A percentile compares a stretch with the other conserved stretches of the same genome.
phyloP scores from a whole-genome alignment of 208 protist genomes.

The Acanthamoeba sp. region DNA sequence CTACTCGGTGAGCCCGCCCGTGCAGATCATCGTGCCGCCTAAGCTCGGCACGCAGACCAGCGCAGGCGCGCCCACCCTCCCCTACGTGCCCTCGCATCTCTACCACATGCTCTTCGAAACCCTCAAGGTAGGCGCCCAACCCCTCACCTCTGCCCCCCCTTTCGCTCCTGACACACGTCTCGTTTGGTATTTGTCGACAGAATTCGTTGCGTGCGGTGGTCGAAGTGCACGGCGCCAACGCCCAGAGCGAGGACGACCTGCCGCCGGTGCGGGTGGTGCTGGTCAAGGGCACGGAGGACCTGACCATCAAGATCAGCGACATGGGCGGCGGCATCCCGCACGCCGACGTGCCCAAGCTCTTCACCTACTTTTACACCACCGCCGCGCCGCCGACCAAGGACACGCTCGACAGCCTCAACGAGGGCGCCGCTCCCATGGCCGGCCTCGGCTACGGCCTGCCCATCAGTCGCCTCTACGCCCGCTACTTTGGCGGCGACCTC shows the following conservation, averaged over 20 bases:
- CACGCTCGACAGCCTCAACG: slow-evolving; percentile 8
- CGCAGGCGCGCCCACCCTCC: slow-evolving; percentile 11
- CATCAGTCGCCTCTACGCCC: slow-evolving; percentile 59
- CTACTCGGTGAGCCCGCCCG: slow-evolving; percentile 22
- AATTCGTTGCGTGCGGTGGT: slow-evolving; percentile 62
- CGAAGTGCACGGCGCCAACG: slow-evolving; percentile 28
- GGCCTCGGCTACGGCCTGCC: slow-evolving; percentile 67
- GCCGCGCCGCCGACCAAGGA: slow-evolving; percentile 43
- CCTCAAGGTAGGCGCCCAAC: not conserved
- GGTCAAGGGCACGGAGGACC: slow-evolving; percentile 54
- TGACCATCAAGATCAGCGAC: slow-evolving; percentile 70
- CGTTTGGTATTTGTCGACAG: not conserved
- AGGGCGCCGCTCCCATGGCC: slow-evolving; percentile 53
- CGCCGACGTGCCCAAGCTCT: slow-evolving; percentile 47
- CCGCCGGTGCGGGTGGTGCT: slow-evolving; percentile 47
- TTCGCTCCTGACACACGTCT: too few species aligned
- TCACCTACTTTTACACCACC: slow-evolving; percentile 72
- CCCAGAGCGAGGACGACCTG: slow-evolving; percentile 19
- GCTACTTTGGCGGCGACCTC: slow-evolving; percentile 72
- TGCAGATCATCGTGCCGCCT: slow-evolving; percentile 39
- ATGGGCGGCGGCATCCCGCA: slow-evolving; percentile 56
- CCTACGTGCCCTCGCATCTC: slow-evolving; percentile 67
- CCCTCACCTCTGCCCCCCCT: too few species aligned
- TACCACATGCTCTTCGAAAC: slow-evolving; percentile 72
- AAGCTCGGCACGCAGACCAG: not conserved